Conservation (phyloP, 331 rosid genomes). For the Prunus yedoensis region DNA sequence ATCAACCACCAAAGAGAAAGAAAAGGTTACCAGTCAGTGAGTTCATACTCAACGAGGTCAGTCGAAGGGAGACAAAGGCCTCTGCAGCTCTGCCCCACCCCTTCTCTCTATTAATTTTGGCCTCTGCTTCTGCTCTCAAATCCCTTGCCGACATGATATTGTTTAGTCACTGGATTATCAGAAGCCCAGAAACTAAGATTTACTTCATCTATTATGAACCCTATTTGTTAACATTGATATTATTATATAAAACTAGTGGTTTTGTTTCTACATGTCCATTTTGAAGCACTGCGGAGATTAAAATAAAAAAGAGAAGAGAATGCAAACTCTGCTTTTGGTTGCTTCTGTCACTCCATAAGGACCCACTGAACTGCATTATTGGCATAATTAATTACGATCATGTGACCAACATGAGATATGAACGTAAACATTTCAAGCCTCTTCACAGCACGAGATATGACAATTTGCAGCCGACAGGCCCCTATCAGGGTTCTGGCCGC, state of each 20-base stretch:
- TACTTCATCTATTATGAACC: background rate
- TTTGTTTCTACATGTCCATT: background rate
- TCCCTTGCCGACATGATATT: conserved; percentile 2
- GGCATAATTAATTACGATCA: background rate
- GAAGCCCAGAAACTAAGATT: background rate
- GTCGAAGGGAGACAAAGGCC: background rate
- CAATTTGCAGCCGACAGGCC: background rate
- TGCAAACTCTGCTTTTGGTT: background rate
- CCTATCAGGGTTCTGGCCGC: background rate
- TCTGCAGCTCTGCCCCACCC: background rate
- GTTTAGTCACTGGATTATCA: background rate
- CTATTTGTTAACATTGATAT: background rate
- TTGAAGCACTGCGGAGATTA: background rate
- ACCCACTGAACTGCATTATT: conserved; percentile 10
- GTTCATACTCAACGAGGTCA: background rate
- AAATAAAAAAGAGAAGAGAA: background rate
- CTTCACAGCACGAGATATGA: background rate
- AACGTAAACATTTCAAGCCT: background rate
- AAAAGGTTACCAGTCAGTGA: background rate
- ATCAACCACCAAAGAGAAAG: background rate
- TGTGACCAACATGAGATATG: background rate
- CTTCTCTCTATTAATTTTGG: background rate
- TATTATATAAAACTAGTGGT: background rate
- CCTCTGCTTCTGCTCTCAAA: background rate
- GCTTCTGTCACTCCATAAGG: background rate